A percentile compares a stretch with the other conserved stretches of the same genome.
Evolutionary conservation across 2,329 filamentous ascomycete species (phyloP).

Genomic region (Sporothrix luriei): DNA sequence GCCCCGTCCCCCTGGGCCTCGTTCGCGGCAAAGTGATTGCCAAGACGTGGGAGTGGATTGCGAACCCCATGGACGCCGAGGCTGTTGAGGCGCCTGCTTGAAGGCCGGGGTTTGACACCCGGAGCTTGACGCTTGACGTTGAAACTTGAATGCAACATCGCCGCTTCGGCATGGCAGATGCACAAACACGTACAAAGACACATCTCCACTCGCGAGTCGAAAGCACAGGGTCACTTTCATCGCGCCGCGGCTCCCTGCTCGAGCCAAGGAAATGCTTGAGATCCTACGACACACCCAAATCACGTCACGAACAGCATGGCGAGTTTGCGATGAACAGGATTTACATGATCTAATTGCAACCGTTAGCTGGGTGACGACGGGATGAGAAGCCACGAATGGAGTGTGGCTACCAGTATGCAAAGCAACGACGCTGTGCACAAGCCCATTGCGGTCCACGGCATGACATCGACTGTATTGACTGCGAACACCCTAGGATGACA

Average conservation of each 20-base stretch:
- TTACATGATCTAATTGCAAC: constrained; percentile 40
- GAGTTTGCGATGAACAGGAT: not conserved
- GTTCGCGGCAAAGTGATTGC: constrained; percentile 80
- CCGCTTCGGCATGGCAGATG: not conserved
- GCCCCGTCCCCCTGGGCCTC: constrained; percentile 81
- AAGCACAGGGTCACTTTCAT: no score
- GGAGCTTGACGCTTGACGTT: no score
- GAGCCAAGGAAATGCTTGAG: not conserved
- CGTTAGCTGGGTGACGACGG: constrained; percentile 30
- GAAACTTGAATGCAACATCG: no score
- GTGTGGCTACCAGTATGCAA: not conserved
- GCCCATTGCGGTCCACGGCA: not conserved
- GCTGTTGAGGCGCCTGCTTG: constrained; percentile 24
- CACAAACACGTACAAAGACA: not conserved
- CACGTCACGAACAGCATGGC: not conserved
- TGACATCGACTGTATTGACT: no score
- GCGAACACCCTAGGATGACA: not conserved
- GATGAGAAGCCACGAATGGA: not conserved
- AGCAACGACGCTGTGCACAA: not conserved
- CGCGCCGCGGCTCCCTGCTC: not conserved
- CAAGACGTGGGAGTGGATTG: constrained; percentile 56
- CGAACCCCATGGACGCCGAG: constrained; percentile 41
- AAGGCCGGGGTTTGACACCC: not conserved
- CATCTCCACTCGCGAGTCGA: not conserved
- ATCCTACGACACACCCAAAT: not conserved